Conservation (phyloP, 2,329 filamentous ascomycete genomes). For the Nemania serpens region DNA sequence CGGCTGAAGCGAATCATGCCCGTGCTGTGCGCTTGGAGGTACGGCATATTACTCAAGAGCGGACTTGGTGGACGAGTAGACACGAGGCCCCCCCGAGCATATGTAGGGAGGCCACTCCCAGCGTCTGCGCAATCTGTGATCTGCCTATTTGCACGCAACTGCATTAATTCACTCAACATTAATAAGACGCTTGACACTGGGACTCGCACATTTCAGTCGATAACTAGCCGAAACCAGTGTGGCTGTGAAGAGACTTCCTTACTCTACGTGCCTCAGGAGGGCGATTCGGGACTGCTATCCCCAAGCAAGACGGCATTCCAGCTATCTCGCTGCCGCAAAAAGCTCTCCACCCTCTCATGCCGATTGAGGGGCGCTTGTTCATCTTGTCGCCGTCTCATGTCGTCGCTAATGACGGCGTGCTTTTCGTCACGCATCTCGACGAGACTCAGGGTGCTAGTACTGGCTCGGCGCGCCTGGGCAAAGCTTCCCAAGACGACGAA, state of each 20-base stretch:
- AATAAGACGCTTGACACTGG: neutral
- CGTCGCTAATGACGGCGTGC: constrained; percentile 66
- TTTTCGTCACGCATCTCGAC: constrained; percentile 70
- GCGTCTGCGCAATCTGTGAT: neutral
- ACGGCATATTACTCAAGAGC: neutral
- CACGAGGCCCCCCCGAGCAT: neutral
- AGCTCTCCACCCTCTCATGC: constrained; percentile 74
- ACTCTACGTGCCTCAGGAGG: constrained; percentile 13
- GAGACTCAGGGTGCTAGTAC: constrained; percentile 62
- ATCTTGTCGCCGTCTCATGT: constrained; percentile 58
- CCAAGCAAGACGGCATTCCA: constrained; percentile 35
- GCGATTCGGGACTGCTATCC: constrained; percentile 5
- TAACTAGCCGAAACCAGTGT: neutral
- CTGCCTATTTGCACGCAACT: neutral
- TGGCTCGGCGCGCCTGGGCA: constrained; percentile 73
- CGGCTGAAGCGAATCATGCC: constrained; percentile 10
- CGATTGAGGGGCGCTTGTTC: constrained; percentile 57
- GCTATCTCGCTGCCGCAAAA: constrained; percentile 72
- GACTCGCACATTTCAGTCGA: neutral
- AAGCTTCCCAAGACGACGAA: constrained; percentile 72
- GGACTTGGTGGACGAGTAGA: neutral
- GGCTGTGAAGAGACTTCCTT: neutral
- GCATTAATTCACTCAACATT: neutral
- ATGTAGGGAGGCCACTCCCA: neutral
- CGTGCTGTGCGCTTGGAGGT: neutral